Evolutionary conservation across 208 protist species (phyloP).

Genomic region (Trypanosoma grayi): DNA sequence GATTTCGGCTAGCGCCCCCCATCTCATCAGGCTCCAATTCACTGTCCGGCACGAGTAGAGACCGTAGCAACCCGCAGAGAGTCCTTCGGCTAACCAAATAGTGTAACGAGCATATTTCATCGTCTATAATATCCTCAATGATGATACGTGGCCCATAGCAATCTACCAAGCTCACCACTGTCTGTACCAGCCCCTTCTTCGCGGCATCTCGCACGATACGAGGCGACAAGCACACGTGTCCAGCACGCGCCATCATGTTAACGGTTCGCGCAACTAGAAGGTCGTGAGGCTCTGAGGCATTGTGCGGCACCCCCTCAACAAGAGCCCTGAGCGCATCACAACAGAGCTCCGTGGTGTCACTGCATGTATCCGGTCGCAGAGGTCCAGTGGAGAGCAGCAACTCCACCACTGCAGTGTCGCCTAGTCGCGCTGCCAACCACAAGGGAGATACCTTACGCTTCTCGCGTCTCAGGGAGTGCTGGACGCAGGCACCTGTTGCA

Average conservation of each 20-base stretch:
- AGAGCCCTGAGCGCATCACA: conserved; percentile 57
- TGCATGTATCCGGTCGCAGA: conserved; percentile 20
- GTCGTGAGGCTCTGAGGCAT: conserved; percentile 26
- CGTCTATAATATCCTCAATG: conserved; percentile 37
- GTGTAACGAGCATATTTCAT: conserved; percentile 48
- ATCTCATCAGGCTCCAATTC: conserved; percentile 26
- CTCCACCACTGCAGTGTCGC: conserved; percentile 37
- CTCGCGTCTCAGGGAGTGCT: conserved; percentile 18
- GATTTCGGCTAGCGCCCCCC: conserved; percentile 6
- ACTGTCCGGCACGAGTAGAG: conserved; percentile 33
- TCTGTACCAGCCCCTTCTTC: conserved; percentile 32
- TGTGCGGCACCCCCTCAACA: conserved; percentile 22
- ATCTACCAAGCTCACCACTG: conserved; percentile 45
- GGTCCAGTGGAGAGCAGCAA: conserved; percentile 39
- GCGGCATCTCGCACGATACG: conserved; percentile 43
- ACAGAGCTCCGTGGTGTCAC: conserved; percentile 21
- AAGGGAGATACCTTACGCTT: conserved; percentile 44
- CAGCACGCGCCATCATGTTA: conserved; percentile 38
- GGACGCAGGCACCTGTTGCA: conserved; percentile 15
- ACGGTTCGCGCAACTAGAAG: conserved; percentile 35
- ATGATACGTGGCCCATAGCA: conserved; percentile 56
- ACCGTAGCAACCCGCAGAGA: conserved; percentile 45
- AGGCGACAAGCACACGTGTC: conserved; percentile 52
- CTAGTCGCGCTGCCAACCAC: conserved; percentile 56
- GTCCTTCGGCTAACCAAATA: conserved; percentile 36